phyloP scores from a whole-genome alignment of 2,329 filamentous ascomycete species.

The Thelonectria blattea region DNA sequence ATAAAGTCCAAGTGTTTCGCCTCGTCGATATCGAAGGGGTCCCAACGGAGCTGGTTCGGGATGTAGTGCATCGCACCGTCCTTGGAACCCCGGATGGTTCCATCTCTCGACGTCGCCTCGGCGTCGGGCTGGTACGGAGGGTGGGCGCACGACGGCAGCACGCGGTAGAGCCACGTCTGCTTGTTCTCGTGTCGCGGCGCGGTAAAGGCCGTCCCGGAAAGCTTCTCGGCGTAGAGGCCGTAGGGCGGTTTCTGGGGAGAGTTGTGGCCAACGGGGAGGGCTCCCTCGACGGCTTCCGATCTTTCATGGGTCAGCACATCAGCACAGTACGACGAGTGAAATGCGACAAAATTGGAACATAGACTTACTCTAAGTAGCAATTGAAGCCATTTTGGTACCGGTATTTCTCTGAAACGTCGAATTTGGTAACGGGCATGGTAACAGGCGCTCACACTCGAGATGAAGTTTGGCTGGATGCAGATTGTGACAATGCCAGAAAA shows the following conservation, averaged over 20 bases:
- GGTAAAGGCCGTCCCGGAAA: conserved; percentile 75
- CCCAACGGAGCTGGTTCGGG: conserved; percentile 85
- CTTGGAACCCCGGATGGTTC: conserved; percentile 28
- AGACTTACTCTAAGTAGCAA: conserved; percentile 74
- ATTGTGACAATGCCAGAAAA: conserved; percentile 8
- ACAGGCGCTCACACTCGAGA: not conserved
- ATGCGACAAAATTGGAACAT: not conserved
- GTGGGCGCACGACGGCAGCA: conserved; percentile 69
- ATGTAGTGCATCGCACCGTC: conserved; percentile 43
- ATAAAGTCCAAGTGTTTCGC: conserved; percentile 56
- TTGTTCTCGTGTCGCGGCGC: conserved; percentile 72
- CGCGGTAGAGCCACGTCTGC: conserved; percentile 76
- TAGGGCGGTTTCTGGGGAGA: conserved; percentile 80
- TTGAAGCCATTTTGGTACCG: conserved; percentile 80
- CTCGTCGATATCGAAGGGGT: conserved; percentile 77
- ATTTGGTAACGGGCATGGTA: conserved; percentile 58
- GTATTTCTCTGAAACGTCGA: conserved; percentile 64
- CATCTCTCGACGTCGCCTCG: conserved; percentile 28
- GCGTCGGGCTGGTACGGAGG: conserved; percentile 58
- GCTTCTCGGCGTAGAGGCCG: conserved; percentile 83
- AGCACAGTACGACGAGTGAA: not conserved
- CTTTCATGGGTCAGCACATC: conserved; percentile 54
- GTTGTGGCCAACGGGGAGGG: conserved; percentile 78
- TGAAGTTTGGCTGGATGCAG: not conserved
- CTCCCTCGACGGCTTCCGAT: conserved; percentile 76